These are phyloP conservation scores for Calvatia gigantea DNA, from an alignment of 768 basidiomycete species.

Conservation along the genomic window DNA sequence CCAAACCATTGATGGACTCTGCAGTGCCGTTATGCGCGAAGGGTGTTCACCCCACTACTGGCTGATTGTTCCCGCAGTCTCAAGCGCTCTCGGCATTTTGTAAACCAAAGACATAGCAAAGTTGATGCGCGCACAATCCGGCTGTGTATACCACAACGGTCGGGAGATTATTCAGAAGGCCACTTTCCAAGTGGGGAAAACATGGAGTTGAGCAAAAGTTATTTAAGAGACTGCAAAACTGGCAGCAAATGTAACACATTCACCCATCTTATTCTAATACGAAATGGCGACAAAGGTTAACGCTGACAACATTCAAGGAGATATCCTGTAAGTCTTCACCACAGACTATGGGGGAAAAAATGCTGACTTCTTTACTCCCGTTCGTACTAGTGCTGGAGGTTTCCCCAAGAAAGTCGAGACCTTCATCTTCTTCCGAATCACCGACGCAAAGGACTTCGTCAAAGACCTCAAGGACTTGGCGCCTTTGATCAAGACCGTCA, in stretches of 20 bases:
- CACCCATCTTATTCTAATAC: not conserved
- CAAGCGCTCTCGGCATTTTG: no score
- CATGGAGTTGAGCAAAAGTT: not conserved
- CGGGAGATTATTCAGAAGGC: not conserved
- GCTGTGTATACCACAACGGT: not conserved
- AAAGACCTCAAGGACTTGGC: conserved; percentile 35
- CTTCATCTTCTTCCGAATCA: conserved; percentile 52
- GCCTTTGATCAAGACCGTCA: conserved; percentile 43
- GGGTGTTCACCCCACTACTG: no score
- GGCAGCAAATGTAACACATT: not conserved
- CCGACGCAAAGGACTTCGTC: conserved; percentile 40
- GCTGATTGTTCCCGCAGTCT: no score
- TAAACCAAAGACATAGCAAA: not conserved
- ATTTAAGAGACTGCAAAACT: not conserved
- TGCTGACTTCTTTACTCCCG: not conserved
- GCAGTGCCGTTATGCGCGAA: no score
- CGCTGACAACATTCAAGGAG: conserved; percentile 40
- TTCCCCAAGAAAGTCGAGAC: conserved; percentile 52
- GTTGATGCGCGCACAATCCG: not conserved
- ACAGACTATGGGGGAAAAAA: not conserved
- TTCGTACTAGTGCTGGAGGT: conserved; percentile 34
- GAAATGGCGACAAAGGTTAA: conserved; percentile 1
- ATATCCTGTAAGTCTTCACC: conserved; percentile 35
- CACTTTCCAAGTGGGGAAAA: not conserved
- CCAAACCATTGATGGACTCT: no score